phyloP scores from a whole-genome alignment of 1,139 yeast genomes.

The Saccharomyces hybrid region DNA sequence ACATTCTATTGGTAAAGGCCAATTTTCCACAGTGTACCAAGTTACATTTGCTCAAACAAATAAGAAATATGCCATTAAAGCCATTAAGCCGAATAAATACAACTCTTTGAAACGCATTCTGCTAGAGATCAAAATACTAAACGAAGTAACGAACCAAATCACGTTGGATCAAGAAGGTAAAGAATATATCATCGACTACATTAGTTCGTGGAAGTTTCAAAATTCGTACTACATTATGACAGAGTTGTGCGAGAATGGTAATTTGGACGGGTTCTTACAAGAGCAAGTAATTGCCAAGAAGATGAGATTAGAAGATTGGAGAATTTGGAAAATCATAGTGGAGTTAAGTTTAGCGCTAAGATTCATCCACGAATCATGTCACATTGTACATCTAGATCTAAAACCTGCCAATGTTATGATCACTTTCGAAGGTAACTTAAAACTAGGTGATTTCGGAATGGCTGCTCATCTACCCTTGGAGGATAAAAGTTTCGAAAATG shows the following conservation, averaged over 20 bases:
- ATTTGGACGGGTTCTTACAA: conserved; percentile 72
- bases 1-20: conserved; percentile 70
- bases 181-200: conserved; percentile 69
- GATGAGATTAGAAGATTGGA: conserved; percentile 69
- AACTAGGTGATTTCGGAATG: conserved; percentile 61
- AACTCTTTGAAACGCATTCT: conserved; percentile 31
- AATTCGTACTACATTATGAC: conserved; percentile 84
- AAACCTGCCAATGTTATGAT: conserved; percentile 93
- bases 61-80: conserved; percentile 66
- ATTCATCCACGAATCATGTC: conserved; percentile 66
- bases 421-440: conserved; percentile 83
- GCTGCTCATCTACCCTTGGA: conserved; percentile 47
- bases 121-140: conserved; percentile 35
- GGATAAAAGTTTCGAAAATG: conserved; percentile 62
- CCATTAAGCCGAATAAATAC: conserved; percentile 46
- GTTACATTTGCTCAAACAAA: conserved; percentile 56
- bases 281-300: conserved; percentile 62
- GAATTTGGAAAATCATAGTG: conserved; percentile 91
- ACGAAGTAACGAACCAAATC: conserved; percentile 17
- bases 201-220: conserved; percentile 74
- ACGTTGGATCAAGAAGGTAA: conserved; percentile 59
- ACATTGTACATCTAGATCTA: conserved; percentile 75
- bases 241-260: conserved; percentile 92
- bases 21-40: conserved; percentile 80
- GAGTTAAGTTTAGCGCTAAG: conserved; percentile 73